phyloP scores from a whole-genome alignment of 345 rosid genomes.

The Melastoma malabathricum region DNA sequence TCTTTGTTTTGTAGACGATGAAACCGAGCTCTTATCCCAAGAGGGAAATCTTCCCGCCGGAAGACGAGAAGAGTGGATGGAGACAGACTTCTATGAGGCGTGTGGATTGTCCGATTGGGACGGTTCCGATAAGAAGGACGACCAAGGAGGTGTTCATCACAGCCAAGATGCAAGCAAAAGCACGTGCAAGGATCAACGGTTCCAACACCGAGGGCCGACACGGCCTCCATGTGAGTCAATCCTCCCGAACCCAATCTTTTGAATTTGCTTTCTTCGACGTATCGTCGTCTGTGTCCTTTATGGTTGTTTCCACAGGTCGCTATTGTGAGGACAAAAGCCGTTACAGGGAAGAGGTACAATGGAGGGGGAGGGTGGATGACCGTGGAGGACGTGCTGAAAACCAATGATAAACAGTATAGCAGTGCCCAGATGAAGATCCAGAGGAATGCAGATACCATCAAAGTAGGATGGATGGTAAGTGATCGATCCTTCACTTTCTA shows the following conservation, averaged over 20 bases:
- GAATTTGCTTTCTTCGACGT: too few species aligned
- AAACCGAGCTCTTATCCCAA: conserved; percentile 12
- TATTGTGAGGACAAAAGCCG: conserved; percentile 1
- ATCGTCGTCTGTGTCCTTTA: too few species aligned
- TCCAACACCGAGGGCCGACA: conserved; percentile 7
- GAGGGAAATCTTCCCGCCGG: neutral
- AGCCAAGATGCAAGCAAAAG: conserved; percentile 7
- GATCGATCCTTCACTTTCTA: neutral
- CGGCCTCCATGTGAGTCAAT: conserved; percentile 11
- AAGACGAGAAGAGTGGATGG: neutral
- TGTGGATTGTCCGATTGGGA: conserved; percentile 22
- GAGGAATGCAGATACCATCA: conserved; percentile 3
- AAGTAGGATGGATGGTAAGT: conserved; percentile 11
- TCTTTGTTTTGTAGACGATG: conserved; percentile 4
- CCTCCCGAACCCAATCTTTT: too few species aligned
- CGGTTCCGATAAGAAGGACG: conserved; percentile 21
- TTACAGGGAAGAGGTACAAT: neutral
- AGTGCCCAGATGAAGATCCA: conserved; percentile 4
- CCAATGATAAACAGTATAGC: neutral
- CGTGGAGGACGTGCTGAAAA: neutral
- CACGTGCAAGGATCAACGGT: neutral
- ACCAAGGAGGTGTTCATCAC: conserved; percentile 19
- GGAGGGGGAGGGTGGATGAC: conserved; percentile 3
- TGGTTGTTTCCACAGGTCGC: neutral
- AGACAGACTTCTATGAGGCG: neutral